A percentile compares a stretch with the other conserved stretches of the same genome.
These are phyloP conservation scores for Neofusicoccum kwambonambiense DNA, from an alignment of 2,329 filamentous ascomycete genomes.

Conservation along the genomic window DNA sequence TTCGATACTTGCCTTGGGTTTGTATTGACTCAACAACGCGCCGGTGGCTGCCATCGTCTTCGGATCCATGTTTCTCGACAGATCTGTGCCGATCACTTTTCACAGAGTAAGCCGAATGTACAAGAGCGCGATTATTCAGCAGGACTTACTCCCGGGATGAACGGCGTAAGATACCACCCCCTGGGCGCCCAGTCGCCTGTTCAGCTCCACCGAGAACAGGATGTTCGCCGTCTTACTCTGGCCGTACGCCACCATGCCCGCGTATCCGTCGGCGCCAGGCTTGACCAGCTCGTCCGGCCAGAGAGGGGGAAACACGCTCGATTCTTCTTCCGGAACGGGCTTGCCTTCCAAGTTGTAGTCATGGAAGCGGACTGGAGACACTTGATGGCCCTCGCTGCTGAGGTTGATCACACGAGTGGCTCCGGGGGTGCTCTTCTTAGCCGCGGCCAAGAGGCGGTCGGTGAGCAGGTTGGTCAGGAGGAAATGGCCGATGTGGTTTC, in stretches of 20 bases:
- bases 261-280: conserved; percentile 11
- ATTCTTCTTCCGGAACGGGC: not conserved
- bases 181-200: conserved; percentile 24
- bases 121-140: not conserved
- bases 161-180: conserved; percentile 30
- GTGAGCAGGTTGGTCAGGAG: conserved; percentile 46
- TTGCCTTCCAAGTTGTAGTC: conserved; percentile 23
- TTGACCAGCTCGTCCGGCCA: not conserved
- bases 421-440: conserved; percentile 8
- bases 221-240: conserved; percentile 29
- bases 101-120: not conserved
- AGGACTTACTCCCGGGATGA: conserved; percentile 28
- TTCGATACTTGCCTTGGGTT: conserved; percentile 25
- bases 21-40: not conserved
- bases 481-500: conserved; percentile 47
- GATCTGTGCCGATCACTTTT: not conserved
- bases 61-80: not conserved
- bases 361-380: conserved; percentile 20
- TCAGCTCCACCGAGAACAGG: conserved; percentile 28
- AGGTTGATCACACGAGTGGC: conserved; percentile 31
- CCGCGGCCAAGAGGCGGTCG: conserved; percentile 38
- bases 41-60: not conserved
- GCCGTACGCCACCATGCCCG: conserved; percentile 21
- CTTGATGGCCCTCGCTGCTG: conserved; percentile 24
- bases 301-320: not conserved